A percentile compares a stretch with the other conserved stretches of the same genome.
These are phyloP conservation scores for Talaromyces liani DNA, from an alignment of 495 filamentous ascomycete genomes.

Conservation along the genomic window DNA sequence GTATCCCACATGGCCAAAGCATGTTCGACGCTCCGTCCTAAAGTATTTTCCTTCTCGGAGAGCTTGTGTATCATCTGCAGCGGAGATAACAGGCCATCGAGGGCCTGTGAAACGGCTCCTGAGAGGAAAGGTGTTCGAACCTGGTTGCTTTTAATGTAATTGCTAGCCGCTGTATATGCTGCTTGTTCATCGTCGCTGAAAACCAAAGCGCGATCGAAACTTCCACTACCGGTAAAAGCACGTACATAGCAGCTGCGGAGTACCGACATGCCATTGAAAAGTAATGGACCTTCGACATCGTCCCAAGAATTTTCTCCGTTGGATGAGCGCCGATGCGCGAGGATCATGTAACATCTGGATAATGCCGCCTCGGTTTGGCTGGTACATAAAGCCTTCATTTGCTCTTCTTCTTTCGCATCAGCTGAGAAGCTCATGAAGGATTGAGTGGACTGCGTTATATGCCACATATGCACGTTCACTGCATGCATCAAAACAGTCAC, in stretches of 20 bases:
- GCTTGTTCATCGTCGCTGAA: conserved; percentile 5
- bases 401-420: conserved; percentile 8
- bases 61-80: background rate
- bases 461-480: conserved; percentile 11
- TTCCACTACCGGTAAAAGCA: conserved; percentile 7
- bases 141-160: conserved; percentile 3
- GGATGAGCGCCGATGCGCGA: background rate
- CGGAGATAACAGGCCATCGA: conserved; percentile 7
- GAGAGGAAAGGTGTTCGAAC: conserved; percentile 7
- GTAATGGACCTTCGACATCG: conserved; percentile 4
- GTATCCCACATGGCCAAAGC: conserved; percentile 6
- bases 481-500: conserved; percentile 10
- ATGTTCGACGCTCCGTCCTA: conserved; percentile 6
- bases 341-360: conserved; percentile 6
- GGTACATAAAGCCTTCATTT: conserved; percentile 10
- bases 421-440: conserved; percentile 9
- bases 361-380: conserved; percentile 8
- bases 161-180: background rate
- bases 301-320: conserved; percentile 1
- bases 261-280: conserved; percentile 9
- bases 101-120: conserved; percentile 3
- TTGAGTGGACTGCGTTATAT: conserved; percentile 11
- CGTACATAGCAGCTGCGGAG: conserved; percentile 9
- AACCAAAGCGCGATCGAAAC: conserved; percentile 6
- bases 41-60: background rate